Evolutionary conservation across 2,329 filamentous ascomycete species (phyloP).

Genomic region (Sclerotinia minor): DNA sequence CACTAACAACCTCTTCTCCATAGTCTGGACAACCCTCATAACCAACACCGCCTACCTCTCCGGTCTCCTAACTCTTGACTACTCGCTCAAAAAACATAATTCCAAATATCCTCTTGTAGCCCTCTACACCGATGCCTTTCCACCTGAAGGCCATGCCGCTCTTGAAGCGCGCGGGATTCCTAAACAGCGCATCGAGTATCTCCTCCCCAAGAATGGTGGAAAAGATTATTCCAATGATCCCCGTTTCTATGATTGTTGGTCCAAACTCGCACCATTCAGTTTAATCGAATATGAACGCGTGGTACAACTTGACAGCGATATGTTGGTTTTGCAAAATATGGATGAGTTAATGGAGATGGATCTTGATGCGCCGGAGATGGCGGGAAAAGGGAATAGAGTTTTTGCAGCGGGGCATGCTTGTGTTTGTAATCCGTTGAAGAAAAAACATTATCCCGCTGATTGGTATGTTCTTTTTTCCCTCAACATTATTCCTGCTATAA

Average conservation of each 20-base stretch:
- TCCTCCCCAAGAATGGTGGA: constrained; percentile 62
- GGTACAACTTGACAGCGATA: constrained; percentile 85
- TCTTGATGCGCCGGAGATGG: constrained; percentile 59
- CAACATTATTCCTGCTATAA: too few species aligned
- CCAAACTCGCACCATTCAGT: constrained; percentile 77
- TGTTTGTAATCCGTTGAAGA: constrained; percentile 79
- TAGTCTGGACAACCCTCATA: constrained; percentile 86
- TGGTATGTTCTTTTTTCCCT: constrained; percentile 52
- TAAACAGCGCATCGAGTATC: constrained; percentile 68
- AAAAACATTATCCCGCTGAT: constrained; percentile 73
- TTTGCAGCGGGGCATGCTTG: constrained; percentile 85
- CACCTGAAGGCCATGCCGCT: constrained; percentile 64
- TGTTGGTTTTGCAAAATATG: constrained; percentile 83
- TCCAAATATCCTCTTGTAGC: constrained; percentile 78
- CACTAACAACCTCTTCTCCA: neutral
- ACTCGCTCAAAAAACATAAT: constrained; percentile 65
- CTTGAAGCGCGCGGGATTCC: constrained; percentile 69
- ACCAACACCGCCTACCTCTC: constrained; percentile 81
- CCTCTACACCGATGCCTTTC: constrained; percentile 79
- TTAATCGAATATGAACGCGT: constrained; percentile 75
- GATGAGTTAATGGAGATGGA: constrained; percentile 86
- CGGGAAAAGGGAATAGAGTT: constrained; percentile 58
- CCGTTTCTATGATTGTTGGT: constrained; percentile 89
- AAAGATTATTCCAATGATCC: constrained; percentile 73
- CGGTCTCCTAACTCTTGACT: constrained; percentile 78